Evolutionary conservation across 2,329 filamentous ascomycete species (phyloP).

Genomic region (Penicillium polonicum): DNA sequence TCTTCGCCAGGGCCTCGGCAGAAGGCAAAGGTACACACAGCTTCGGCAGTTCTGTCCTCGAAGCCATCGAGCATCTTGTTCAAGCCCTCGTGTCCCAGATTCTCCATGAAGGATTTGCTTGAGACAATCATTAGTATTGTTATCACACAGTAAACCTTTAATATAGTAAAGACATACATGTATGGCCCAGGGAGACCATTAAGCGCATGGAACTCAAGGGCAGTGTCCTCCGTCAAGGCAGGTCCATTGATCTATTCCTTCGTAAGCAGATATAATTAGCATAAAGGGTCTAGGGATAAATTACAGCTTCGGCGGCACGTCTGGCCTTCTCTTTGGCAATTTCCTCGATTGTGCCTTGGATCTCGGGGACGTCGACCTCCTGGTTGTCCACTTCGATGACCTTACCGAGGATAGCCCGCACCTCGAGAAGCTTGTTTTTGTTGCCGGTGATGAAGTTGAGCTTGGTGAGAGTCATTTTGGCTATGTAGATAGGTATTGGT

Average conservation of each 20-base stretch:
- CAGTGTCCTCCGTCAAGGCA: constrained; percentile 93
- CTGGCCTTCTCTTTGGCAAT: constrained; percentile 86
- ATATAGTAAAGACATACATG: constrained; percentile 63
- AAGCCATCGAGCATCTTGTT: constrained; percentile 90
- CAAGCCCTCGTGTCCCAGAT: constrained; percentile 77
- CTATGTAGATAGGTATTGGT: neutral
- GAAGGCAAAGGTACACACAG: constrained; percentile 95
- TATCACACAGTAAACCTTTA: constrained; percentile 4
- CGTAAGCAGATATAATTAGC: constrained; percentile 2
- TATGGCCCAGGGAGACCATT: constrained; percentile 92
- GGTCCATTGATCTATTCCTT: constrained; percentile 69
- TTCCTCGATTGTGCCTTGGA: constrained; percentile 90
- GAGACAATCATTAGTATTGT: neutral
- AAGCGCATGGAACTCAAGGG: constrained; percentile 86
- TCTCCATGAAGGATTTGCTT: constrained; percentile 91
- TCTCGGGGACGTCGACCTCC: constrained; percentile 77
- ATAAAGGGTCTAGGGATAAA: constrained; percentile 19
- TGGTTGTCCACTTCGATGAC: constrained; percentile 71
- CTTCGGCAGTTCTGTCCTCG: constrained; percentile 85
- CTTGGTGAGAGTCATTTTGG: constrained; percentile 50
- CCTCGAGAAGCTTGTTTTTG: constrained; percentile 87
- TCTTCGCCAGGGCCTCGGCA: constrained; percentile 80
- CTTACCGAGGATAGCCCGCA: constrained; percentile 77
- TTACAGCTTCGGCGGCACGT: constrained; percentile 73
- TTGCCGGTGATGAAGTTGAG: constrained; percentile 98